Conservation (phyloP, 176 grass and related monocot genomes). For the Oryza glumipatula region DNA sequence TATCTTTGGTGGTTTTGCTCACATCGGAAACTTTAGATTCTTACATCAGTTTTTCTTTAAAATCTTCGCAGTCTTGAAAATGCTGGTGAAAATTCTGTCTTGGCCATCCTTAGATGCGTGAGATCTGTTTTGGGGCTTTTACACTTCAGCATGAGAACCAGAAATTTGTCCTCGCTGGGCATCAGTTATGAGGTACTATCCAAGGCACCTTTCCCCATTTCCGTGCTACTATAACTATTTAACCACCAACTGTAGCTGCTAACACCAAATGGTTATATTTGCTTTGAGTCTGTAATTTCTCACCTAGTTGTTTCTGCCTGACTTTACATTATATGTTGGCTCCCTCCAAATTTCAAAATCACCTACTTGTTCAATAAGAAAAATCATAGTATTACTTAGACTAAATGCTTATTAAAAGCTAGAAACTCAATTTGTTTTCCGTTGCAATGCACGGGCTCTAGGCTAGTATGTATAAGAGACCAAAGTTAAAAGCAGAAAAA, state of each 20-base stretch:
- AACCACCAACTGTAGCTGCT: conserved; percentile 15
- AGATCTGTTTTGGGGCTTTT: conserved; percentile 80
- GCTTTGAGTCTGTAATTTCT: background rate
- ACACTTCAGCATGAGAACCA: conserved; percentile 24
- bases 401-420: no score
- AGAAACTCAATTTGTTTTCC: no score
- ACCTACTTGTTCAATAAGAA: no score
- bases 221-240: conserved; percentile 17
- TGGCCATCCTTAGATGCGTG: conserved; percentile 80
- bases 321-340: background rate
- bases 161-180: conserved; percentile 46
- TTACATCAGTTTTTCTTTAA: conserved; percentile 21
- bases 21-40: background rate
- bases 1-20: conserved; percentile 21
- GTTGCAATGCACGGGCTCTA: no score
- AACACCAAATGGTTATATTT: conserved; percentile 10
- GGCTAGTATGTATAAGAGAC: background rate
- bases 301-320: background rate
- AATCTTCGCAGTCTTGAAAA: conserved; percentile 78
- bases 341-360: no score
- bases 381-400: no score
- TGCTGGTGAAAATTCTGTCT: conserved; percentile 84
- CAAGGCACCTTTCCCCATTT: background rate
- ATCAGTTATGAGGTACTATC: conserved; percentile 69
- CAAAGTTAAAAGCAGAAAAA: background rate